A percentile compares a stretch with the other conserved stretches of the same genome.
Conservation (phyloP, 768 basidiomycete species). For the Melanogaster broomeanus region DNA sequence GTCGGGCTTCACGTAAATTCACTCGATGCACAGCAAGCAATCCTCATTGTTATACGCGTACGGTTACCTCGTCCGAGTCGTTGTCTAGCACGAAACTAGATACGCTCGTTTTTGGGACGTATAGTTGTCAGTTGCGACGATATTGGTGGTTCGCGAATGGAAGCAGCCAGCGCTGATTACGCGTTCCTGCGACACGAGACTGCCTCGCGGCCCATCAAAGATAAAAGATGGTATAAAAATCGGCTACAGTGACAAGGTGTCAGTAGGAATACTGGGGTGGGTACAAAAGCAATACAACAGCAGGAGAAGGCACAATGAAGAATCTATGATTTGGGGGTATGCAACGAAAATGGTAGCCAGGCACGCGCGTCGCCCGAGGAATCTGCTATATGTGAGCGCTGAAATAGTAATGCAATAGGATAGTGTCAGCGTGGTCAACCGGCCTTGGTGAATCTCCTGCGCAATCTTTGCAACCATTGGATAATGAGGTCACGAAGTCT, state of each 20-base stretch:
- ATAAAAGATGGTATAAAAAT: constrained; percentile 5
- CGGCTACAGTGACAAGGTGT: constrained; percentile 14
- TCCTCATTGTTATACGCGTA: constrained; percentile 4
- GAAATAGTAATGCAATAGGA: not conserved
- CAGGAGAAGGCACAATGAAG: not conserved
- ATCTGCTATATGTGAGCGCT: not conserved
- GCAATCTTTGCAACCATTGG: constrained; percentile 24
- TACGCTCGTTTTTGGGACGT: not conserved
- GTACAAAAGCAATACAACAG: not conserved
- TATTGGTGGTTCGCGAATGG: constrained; percentile 1
- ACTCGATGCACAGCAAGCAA: not conserved
- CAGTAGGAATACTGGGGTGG: not conserved
- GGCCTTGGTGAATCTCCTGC: constrained; percentile 8
- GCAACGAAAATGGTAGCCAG: constrained; percentile 1
- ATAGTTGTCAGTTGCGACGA: too few relatives aligned
- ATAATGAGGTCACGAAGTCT: constrained; percentile 31
- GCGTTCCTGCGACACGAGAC: constrained; percentile 13
- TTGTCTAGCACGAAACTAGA: constrained; percentile 4
- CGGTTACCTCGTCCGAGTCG: constrained; percentile 2
- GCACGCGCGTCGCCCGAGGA: not conserved
- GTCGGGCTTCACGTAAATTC: constrained; percentile 13
- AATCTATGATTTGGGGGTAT: not conserved
- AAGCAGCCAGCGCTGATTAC: constrained; percentile 3
- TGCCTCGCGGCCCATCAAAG: constrained; percentile 25
- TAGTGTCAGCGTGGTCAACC: not conserved